phyloP scores from a whole-genome alignment of 805 yeast genomes.

The Yamadazyma paraphyllophila region DNA sequence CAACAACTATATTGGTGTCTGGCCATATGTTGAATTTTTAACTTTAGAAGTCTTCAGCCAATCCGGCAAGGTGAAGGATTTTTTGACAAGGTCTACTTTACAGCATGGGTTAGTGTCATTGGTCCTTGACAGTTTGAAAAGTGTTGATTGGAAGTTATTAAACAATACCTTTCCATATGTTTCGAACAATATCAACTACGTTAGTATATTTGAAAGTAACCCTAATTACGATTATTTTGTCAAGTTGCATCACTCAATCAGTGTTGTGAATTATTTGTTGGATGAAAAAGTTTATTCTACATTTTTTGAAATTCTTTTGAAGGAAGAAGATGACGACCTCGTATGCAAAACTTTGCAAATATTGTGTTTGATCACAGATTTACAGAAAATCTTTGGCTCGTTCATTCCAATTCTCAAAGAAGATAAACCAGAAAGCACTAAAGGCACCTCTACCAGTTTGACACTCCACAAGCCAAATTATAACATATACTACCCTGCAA shows the following conservation, averaged over 20 bases:
- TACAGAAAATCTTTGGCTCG: conserved; percentile 26
- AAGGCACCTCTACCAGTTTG: neutral
- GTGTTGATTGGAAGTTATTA: conserved; percentile 44
- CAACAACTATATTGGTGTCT: conserved; percentile 53
- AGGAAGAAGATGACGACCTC: conserved; percentile 52
- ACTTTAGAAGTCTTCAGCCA: conserved; percentile 63
- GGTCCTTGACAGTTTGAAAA: conserved; percentile 37
- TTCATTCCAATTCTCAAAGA: conserved; percentile 11
- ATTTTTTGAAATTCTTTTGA: conserved; percentile 54
- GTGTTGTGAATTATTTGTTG: conserved; percentile 60
- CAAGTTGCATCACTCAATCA: conserved; percentile 68
- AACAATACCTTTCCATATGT: conserved; percentile 48
- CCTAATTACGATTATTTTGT: conserved; percentile 32
- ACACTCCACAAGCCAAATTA: neutral
- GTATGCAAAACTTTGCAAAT: conserved; percentile 23
- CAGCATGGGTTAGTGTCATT: conserved; percentile 56
- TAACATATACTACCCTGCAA: conserved; percentile 38
- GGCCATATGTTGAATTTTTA: conserved; percentile 78
- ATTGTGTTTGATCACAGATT: conserved; percentile 28
- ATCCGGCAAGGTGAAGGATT: conserved; percentile 36
- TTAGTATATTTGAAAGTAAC: conserved; percentile 30
- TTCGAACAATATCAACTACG: neutral
- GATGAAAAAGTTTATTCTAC: conserved; percentile 54
- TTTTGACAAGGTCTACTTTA: conserved; percentile 39
- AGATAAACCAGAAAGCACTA: neutral